Evolutionary conservation across 2,329 filamentous ascomycete species (phyloP).

Genomic region (Coleophoma crateriformis): DNA sequence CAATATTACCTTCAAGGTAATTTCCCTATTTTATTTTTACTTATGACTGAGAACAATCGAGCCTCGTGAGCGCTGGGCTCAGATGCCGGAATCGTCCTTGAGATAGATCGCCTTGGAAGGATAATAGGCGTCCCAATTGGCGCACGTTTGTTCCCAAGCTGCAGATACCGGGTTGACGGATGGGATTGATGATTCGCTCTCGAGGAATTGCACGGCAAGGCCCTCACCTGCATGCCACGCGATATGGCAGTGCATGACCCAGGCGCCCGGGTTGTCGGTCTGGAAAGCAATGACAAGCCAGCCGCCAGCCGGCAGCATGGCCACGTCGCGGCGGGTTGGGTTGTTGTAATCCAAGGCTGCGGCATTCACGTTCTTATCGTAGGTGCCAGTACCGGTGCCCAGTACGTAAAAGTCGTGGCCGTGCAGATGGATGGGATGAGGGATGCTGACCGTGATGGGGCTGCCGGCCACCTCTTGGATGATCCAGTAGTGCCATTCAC

Average conservation of each 20-base stretch:
- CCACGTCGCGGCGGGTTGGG: conserved; percentile 40
- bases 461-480: conserved; percentile 32
- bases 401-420: conserved; percentile 40
- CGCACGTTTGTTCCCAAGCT: background rate
- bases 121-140: background rate
- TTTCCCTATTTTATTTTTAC: background rate
- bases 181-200: conserved; percentile 6
- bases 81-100: background rate
- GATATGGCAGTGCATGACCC: conserved; percentile 21
- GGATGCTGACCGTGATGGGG: conserved; percentile 5
- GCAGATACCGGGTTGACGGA: background rate
- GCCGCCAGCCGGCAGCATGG: background rate
- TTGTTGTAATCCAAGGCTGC: conserved; percentile 22
- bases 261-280: conserved; percentile 9
- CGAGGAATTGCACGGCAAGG: conserved; percentile 43
- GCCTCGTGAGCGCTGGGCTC: background rate
- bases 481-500: conserved; percentile 31
- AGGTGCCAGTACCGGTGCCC: conserved; percentile 38
- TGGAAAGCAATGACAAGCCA: conserved; percentile 9
- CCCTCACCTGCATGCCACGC: conserved; percentile 46
- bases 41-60: background rate
- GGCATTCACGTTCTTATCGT: conserved; percentile 28
- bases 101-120: background rate
- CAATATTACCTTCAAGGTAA: background rate
- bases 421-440: conserved; percentile 41